Evolutionary conservation across 2,329 filamentous ascomycete genomes (phyloP).

Genomic region (Epichloe aotearoae): DNA sequence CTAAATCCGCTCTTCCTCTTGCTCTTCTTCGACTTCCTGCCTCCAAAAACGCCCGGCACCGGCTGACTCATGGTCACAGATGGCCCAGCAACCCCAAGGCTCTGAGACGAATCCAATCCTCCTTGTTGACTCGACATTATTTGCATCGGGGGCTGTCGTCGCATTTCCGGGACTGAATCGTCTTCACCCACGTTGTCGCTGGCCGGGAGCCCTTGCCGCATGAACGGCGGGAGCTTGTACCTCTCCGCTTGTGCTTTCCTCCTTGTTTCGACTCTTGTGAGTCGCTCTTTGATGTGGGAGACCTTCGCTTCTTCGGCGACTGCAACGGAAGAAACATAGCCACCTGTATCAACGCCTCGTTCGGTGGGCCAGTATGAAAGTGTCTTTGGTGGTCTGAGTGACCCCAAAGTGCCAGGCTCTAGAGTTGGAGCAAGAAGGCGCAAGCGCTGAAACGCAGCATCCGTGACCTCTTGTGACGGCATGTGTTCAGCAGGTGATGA

Average conservation of each 20-base stretch:
- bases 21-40: slow-evolving; percentile 29
- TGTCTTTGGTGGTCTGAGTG: slow-evolving; percentile 16
- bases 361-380: slow-evolving; percentile 27
- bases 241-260: slow-evolving; percentile 22
- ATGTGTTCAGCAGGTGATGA: slow-evolving; percentile 6
- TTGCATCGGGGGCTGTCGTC: slow-evolving; percentile 12
- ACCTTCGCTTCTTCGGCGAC: slow-evolving; percentile 22
- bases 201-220: slow-evolving; percentile 12
- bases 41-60: slow-evolving; percentile 31
- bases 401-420: slow-evolving; percentile 12
- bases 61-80: slow-evolving; percentile 32
- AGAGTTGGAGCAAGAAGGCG: slow-evolving; percentile 21
- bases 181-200: slow-evolving; percentile 5
- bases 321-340: slow-evolving; percentile 27
- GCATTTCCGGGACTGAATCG: slow-evolving; percentile 6
- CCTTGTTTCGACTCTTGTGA: slow-evolving; percentile 19
- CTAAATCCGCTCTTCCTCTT: slow-evolving; percentile 31
- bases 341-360: slow-evolving; percentile 19
- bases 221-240: slow-evolving; percentile 18
- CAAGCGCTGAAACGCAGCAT: slow-evolving; percentile 21
- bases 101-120: slow-evolving; percentile 21
- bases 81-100: slow-evolving; percentile 15
- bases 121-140: slow-evolving; percentile 24
- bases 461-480: slow-evolving; percentile 8
- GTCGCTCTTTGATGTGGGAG: slow-evolving; percentile 20